Percentiles rank a stretch among this genome's conserved stretches.
Conservation (phyloP, 2,329 filamentous ascomycete genomes). For the Fonsecaea monophora region DNA sequence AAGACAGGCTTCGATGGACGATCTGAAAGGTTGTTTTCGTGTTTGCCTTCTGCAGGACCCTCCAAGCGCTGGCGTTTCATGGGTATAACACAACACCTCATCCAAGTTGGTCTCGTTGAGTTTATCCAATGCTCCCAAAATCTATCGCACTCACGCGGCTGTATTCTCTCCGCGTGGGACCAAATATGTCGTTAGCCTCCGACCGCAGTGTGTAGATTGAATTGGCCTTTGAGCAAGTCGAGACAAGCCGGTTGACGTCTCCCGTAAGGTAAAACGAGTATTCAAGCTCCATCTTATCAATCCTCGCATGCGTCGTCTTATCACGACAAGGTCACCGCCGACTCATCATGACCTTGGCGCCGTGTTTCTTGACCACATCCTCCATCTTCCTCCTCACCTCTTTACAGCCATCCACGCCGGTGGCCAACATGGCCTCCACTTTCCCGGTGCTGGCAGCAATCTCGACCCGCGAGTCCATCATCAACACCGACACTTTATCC, state of each 20-base stretch:
- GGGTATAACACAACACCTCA: not conserved
- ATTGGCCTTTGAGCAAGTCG: not conserved
- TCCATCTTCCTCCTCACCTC: slow-evolving; percentile 84
- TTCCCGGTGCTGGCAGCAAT: slow-evolving; percentile 61
- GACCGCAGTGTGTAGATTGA: not conserved
- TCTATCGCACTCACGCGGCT: not conserved
- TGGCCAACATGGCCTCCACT: slow-evolving; percentile 89
- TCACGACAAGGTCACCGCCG: slow-evolving; percentile 22
- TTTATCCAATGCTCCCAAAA: not conserved
- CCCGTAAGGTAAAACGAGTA: not conserved
- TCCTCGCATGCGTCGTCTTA: not conserved
- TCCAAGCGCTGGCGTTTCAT: not conserved
- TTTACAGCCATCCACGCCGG: slow-evolving; percentile 89
- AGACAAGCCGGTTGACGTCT: not conserved
- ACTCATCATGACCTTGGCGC: slow-evolving; percentile 37
- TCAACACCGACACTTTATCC: slow-evolving; percentile 73
- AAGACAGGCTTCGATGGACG: not conserved
- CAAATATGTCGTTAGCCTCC: not conserved
- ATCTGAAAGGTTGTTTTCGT: not conserved
- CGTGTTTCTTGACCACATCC: slow-evolving; percentile 64
- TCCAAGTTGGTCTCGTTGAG: not conserved
- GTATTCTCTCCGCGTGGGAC: not conserved
- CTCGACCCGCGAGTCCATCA: slow-evolving; percentile 90
- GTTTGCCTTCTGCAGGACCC: not conserved
- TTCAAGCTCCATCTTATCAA: not conserved